Evolutionary conservation across 2,329 filamentous ascomycete species (phyloP).

Genomic region (Eutypella sp.): DNA sequence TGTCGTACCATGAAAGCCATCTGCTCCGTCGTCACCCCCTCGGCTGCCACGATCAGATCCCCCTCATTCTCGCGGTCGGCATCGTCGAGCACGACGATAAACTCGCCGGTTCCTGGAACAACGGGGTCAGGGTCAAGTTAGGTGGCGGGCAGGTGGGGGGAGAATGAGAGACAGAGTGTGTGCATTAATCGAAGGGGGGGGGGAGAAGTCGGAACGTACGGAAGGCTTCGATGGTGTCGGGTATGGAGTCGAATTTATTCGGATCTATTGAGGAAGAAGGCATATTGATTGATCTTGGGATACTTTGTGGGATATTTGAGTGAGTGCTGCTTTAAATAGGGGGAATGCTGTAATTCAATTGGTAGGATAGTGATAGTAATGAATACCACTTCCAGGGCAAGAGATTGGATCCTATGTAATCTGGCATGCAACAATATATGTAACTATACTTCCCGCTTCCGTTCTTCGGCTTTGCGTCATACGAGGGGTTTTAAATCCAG

Average conservation of each 20-base stretch:
- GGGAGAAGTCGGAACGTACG: conserved; percentile 38
- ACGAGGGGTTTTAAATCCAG: too few species aligned
- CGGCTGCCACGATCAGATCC: conserved; percentile 91
- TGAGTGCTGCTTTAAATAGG: not conserved
- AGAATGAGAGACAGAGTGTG: too few species aligned
- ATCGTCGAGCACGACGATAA: conserved; percentile 93
- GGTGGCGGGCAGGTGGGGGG: conserved; percentile 3
- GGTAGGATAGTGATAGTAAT: not conserved
- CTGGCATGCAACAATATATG: too few species aligned
- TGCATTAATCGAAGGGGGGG: too few species aligned
- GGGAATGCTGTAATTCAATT: too few species aligned
- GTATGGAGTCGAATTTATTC: conserved; percentile 59
- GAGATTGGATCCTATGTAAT: too few species aligned
- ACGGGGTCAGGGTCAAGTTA: conserved; percentile 5
- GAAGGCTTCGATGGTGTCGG: conserved; percentile 59
- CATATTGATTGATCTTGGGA: conserved; percentile 34
- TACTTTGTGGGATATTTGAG: not conserved
- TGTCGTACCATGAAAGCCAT: conserved; percentile 96
- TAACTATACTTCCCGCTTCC: too few species aligned
- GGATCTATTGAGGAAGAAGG: conserved; percentile 44
- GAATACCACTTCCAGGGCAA: not conserved
- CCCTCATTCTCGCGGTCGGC: conserved; percentile 94
- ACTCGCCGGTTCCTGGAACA: conserved; percentile 67
- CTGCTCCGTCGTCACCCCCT: conserved; percentile 77
- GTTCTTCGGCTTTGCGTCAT: too few species aligned